Percentiles rank a stretch among this genome's conserved stretches.
Evolutionary conservation across 108 stramenopile species (phyloP).

Genomic region (Cyclotella sp.): DNA sequence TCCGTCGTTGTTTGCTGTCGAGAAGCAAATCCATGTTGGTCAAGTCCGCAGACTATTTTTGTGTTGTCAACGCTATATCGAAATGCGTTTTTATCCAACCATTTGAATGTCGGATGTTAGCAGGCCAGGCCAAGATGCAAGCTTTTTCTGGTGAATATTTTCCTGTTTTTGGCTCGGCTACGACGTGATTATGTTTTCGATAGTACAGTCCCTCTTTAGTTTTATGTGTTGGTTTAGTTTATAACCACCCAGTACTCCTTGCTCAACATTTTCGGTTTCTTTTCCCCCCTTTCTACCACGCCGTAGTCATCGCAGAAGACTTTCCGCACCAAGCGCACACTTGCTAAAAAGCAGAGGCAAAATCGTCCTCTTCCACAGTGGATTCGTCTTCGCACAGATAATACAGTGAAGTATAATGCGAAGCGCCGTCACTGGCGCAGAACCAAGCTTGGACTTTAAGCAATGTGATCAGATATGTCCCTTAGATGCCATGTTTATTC

Average conservation of each 20-base stretch:
- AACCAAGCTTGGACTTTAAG: conserved; percentile 99
- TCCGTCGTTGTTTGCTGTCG: no score
- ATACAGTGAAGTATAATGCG: conserved; percentile 99
- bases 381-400: conserved; percentile 98
- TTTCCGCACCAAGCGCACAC: conserved; percentile 99
- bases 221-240: background rate
- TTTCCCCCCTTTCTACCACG: background rate
- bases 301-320: conserved; percentile 98
- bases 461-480: background rate
- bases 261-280: no score
- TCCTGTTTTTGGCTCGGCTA: no score
- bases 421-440: conserved; percentile 99
- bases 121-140: no score
- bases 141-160: no score
- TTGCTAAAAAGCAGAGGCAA: conserved; percentile 99
- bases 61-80: no score
- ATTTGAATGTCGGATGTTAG: no score
- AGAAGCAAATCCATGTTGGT: no score
- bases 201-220: no score
- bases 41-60: no score
- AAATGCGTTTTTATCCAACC: no score
- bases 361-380: conserved; percentile 99
- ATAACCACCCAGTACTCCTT: background rate
- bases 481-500: conserved; percentile 10
- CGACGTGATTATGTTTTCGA: no score